Evolutionary conservation across 345 rosid species (phyloP).

Genomic region (Brassica rapa): DNA sequence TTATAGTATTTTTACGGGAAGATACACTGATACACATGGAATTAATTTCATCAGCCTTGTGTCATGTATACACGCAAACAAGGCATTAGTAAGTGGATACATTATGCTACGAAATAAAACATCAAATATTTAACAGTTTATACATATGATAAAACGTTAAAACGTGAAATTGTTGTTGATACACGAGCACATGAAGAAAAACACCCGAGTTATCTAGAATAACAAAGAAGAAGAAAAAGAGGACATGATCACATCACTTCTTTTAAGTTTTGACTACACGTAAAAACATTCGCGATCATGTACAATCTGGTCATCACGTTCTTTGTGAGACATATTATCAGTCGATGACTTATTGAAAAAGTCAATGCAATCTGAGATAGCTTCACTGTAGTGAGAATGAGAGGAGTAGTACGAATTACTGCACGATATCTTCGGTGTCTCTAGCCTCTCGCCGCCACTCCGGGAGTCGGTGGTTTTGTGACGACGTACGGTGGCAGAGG

Average conservation of each 20-base stretch:
- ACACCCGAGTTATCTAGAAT: not conserved
- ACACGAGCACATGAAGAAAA: not conserved
- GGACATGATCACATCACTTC: not conserved
- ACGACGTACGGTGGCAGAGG: slow-evolving; percentile 23
- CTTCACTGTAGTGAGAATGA: slow-evolving; percentile 74
- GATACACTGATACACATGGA: not conserved
- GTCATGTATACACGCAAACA: slow-evolving; percentile 1
- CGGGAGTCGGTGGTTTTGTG: not conserved
- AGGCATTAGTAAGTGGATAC: slow-evolving; percentile 1
- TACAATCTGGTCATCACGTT: slow-evolving; percentile 7
- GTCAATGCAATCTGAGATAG: slow-evolving; percentile 90
- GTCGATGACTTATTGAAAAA: slow-evolving; percentile 73
- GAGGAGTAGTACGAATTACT: slow-evolving; percentile 81
- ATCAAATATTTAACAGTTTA: slow-evolving; percentile 8
- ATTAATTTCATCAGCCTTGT: not conserved
- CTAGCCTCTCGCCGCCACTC: slow-evolving; percentile 48
- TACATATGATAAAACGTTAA: not conserved
- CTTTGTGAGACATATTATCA: slow-evolving; percentile 26
- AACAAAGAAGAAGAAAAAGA: not conserved
- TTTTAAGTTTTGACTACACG: slow-evolving; percentile 14
- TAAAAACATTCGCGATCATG: slow-evolving; percentile 12
- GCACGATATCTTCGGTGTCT: slow-evolving; percentile 83
- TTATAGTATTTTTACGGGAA: not conserved
- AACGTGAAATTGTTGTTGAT: slow-evolving; percentile 1
- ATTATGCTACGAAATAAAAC: not conserved